A percentile compares a stretch with the other conserved stretches of the same genome.
phyloP scores from a whole-genome alignment of 1,284 basidiomycete species.

The Puccinia sorghi region DNA sequence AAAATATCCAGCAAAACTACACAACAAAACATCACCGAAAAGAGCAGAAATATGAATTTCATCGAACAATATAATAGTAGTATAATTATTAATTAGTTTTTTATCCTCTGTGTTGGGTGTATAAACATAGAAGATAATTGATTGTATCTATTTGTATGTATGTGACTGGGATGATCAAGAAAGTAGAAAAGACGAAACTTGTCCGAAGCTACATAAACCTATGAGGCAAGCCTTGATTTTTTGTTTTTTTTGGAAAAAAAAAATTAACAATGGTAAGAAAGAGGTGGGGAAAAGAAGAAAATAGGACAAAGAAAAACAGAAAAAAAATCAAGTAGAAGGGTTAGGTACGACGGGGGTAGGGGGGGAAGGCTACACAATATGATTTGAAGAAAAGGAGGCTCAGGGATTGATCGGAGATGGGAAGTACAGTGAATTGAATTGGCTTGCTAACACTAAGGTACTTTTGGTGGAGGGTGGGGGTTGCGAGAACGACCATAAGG shows the following conservation, averaged over 20 bases:
- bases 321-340: background rate
- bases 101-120: too few relatives aligned
- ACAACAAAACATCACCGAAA: too few relatives aligned
- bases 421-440: background rate
- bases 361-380: background rate
- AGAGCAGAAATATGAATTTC: too few relatives aligned
- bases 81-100: too few relatives aligned
- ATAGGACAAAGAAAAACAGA: background rate
- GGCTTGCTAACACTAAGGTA: background rate
- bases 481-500: background rate
- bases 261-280: background rate
- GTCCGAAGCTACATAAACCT: conserved; percentile 7
- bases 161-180: too few relatives aligned
- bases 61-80: too few relatives aligned
- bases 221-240: background rate
- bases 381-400: background rate
- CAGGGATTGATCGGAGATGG: background rate
- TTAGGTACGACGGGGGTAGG: background rate
- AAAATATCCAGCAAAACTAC: too few relatives aligned
- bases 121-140: too few relatives aligned
- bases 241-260: background rate
- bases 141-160: too few relatives aligned
- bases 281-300: background rate
- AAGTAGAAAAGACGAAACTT: background rate
- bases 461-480: background rate